Percentiles rank a stretch among this genome's conserved stretches.
phyloP scores from a whole-genome alignment of 805 yeast species.

The Schwanniomyces occidentalis region DNA sequence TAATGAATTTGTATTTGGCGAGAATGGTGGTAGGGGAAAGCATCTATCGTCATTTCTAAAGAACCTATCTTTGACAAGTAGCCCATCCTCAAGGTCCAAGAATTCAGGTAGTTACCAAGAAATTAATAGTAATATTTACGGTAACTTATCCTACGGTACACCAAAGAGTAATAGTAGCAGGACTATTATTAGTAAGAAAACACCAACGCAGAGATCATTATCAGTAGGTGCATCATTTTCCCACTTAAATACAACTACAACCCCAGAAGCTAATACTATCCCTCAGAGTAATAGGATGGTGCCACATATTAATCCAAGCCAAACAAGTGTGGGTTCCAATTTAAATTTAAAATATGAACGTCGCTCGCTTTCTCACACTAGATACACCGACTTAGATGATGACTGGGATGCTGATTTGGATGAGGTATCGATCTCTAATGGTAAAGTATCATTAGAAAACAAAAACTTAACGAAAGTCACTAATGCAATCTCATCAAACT shows the following conservation, averaged over 20 bases:
- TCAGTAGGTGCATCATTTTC: slow-evolving; percentile 20
- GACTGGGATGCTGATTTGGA: slow-evolving; percentile 85
- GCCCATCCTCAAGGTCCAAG: slow-evolving; percentile 13
- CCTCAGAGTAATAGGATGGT: slow-evolving; percentile 8
- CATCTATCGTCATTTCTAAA: slow-evolving; percentile 53
- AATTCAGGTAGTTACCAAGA: slow-evolving; percentile 22
- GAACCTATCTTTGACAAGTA: slow-evolving; percentile 41
- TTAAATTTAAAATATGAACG: slow-evolving; percentile 8
- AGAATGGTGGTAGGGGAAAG: slow-evolving; percentile 67
- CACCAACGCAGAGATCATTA: slow-evolving; percentile 15
- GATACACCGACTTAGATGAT: slow-evolving; percentile 75
- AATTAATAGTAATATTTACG: slow-evolving; percentile 39
- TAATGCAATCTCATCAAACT: slow-evolving; percentile 18
- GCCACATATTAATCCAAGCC: slow-evolving; percentile 8
- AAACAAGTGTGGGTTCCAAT: slow-evolving; percentile 6
- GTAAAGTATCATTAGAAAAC: slow-evolving; percentile 10
- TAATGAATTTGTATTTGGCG: slow-evolving; percentile 67
- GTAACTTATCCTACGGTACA: slow-evolving; percentile 31
- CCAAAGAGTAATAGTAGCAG: slow-evolving; percentile 10
- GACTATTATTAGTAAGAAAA: slow-evolving; percentile 11
- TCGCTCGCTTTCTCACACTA: slow-evolving; percentile 16
- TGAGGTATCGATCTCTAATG: slow-evolving; percentile 23
- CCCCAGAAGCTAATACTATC: slow-evolving; percentile 7
- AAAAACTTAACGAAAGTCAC: slow-evolving; percentile 30
- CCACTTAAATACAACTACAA: slow-evolving; percentile 10